These are phyloP conservation scores for Mortierella alpina DNA, from an alignment of 192 early-diverging fungal genomes.

Conservation along the genomic window DNA sequence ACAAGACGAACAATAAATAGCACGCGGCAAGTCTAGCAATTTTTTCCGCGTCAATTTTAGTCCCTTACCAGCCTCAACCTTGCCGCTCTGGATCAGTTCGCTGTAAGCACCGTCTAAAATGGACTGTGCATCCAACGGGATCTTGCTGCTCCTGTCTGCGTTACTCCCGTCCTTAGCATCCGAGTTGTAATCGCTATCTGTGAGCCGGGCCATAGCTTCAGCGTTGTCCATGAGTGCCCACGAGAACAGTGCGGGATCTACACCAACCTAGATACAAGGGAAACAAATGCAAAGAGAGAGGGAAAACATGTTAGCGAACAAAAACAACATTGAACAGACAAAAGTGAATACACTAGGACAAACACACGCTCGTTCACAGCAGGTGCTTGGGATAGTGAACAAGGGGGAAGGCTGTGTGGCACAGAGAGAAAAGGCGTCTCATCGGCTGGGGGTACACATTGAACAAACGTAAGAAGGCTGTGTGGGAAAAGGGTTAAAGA, in stretches of 20 bases:
- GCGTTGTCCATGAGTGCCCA: conserved; percentile 74
- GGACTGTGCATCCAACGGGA: conserved; percentile 59
- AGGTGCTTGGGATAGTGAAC: no score
- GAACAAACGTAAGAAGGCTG: no score
- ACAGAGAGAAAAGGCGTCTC: no score
- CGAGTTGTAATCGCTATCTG: conserved; percentile 21
- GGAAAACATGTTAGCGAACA: background rate
- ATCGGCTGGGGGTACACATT: no score
- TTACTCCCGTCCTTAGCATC: conserved; percentile 35
- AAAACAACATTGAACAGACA: background rate
- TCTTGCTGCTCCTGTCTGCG: background rate
- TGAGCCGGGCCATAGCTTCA: conserved; percentile 55
- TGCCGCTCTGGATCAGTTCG: conserved; percentile 59
- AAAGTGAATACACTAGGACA: background rate
- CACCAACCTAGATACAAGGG: conserved; percentile 33
- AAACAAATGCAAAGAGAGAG: background rate
- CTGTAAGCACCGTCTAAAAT: conserved; percentile 64
- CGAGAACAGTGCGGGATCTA: conserved; percentile 63
- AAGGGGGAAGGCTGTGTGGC: no score
- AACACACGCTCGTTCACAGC: background rate
- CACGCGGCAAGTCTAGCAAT: background rate
- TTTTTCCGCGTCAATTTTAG: background rate
- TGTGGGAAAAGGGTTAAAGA: background rate
- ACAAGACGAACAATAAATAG: conserved; percentile 10
- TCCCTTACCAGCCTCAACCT: conserved; percentile 60